Evolutionary conservation across 2,329 filamentous ascomycete species (phyloP).

Genomic region (Colletotrichum truncatum): DNA sequence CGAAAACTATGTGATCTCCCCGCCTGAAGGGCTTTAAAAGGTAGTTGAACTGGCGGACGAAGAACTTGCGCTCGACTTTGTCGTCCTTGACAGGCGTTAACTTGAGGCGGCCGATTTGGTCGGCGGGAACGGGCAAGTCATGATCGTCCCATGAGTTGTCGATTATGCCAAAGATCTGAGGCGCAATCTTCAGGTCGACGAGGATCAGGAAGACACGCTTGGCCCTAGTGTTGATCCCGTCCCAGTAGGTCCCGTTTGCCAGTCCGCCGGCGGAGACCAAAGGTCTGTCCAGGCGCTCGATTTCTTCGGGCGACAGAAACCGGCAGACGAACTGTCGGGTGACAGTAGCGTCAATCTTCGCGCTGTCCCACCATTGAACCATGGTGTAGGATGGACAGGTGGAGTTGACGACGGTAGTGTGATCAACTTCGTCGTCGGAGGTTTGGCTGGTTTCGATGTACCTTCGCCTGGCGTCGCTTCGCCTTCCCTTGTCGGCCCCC

Average conservation of each 20-base stretch:
- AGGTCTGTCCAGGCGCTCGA: slow-evolving; percentile 68
- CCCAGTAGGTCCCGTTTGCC: slow-evolving; percentile 80
- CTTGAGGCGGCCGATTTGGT: slow-evolving; percentile 71
- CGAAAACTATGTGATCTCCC: slow-evolving; percentile 71
- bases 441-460: background rate
- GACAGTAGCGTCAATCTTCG: slow-evolving; percentile 74
- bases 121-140: slow-evolving; percentile 74
- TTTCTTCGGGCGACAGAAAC: slow-evolving; percentile 70
- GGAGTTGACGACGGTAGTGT: background rate
- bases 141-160: slow-evolving; percentile 82
- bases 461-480: slow-evolving; percentile 1
- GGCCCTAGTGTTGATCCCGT: slow-evolving; percentile 78
- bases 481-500: background rate
- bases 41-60: slow-evolving; percentile 75
- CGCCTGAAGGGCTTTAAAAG: slow-evolving; percentile 70
- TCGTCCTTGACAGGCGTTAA: slow-evolving; percentile 69
- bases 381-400: slow-evolving; percentile 12
- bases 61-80: slow-evolving; percentile 74
- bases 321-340: slow-evolving; percentile 73
- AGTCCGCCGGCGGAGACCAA: slow-evolving; percentile 74
- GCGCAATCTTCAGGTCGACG: slow-evolving; percentile 73
- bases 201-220: slow-evolving; percentile 77
- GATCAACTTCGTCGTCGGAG: slow-evolving; percentile 10
- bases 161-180: slow-evolving; percentile 79
- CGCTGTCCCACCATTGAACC: slow-evolving; percentile 73